A percentile compares a stretch with the other conserved stretches of the same genome.
Conservation (phyloP, 169 alveolate species). For the Eimeria sp. region DNA sequence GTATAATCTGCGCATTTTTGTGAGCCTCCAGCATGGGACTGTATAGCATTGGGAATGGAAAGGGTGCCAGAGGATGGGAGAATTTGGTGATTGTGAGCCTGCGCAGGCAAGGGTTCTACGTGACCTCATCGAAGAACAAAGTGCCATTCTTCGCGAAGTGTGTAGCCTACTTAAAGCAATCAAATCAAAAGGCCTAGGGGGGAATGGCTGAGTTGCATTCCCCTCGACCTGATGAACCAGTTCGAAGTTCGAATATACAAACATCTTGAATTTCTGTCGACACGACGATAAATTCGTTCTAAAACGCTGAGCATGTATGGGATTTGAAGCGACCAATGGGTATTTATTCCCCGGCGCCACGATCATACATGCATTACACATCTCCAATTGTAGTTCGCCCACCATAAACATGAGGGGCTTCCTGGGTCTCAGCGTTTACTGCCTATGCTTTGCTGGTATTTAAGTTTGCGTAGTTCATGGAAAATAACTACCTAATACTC, state of each 20-base stretch:
- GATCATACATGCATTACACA: neutral
- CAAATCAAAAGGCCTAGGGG: neutral
- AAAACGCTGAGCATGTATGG: neutral
- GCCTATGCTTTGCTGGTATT: neutral
- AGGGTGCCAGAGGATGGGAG: neutral
- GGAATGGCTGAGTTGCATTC: neutral
- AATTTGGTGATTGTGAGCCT: neutral
- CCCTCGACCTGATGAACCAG: neutral
- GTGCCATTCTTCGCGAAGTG: constrained; percentile 58
- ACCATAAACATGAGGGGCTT: neutral
- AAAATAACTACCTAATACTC: no score
- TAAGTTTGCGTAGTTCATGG: neutral
- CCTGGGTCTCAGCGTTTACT: neutral
- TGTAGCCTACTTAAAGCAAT: constrained; percentile 21
- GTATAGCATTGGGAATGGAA: no score
- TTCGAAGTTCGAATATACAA: constrained; percentile 68
- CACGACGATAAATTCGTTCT: neutral
- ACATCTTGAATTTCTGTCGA: neutral
- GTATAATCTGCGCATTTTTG: neutral
- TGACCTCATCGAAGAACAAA: constrained; percentile 58
- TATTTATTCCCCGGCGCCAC: neutral
- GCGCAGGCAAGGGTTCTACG: constrained; percentile 60
- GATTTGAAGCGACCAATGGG: neutral
- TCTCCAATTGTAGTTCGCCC: neutral
- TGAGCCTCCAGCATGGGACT: neutral